Evolutionary conservation across 257 asterid genomes (phyloP), one percentile per base, ranked within the genome.

Genomic region (Jacaranda copaia): DNA sequence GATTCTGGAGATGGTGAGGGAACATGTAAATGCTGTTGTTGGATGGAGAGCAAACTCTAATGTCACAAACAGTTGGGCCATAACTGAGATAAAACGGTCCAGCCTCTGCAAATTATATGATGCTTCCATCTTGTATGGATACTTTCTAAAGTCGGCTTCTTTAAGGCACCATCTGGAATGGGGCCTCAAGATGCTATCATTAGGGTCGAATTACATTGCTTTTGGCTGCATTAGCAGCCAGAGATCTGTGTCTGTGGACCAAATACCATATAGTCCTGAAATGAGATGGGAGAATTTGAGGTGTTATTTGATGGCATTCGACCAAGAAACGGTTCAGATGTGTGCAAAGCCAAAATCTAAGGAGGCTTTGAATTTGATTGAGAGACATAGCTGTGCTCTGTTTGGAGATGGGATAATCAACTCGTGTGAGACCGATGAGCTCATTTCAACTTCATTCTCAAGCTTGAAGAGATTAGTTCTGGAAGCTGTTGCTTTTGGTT

Each of bases 401-500:
- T 96, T 93, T 42, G 93, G 89, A 13, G 96, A 86, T 10, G 85
- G 68, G 82, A 79, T 77, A 42, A 84, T 77, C 0, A 86, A 88
- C 66, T 38, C 75, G 72, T 55, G 80, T 1, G 93, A 82, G 66
- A 78, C 35, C 0, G 78, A 83, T 7, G 95, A 89, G 36, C 75
- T 75, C n/a, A 85, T 95, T 72, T 81, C 68, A 11, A 89, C 96
- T 5, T 95, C 99, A 8, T 88, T 84, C 43, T 97, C 92, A 3
- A 91, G 94, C 61, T 66, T 96, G 73, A 96, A 90, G 92, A 91
- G 98, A 79, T 81, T 90, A 61, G 88, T 89, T 46, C 79, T 93
- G 61, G 99, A 93, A 85, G 99, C 88, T 39, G 88, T 93, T 67
- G 99, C 96, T 13, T 96, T 96, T 55, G 98, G 98, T 35, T 88